Evolutionary conservation across 495 filamentous ascomycete genomes (phyloP).

Genomic region (Bombardia bombarda): DNA sequence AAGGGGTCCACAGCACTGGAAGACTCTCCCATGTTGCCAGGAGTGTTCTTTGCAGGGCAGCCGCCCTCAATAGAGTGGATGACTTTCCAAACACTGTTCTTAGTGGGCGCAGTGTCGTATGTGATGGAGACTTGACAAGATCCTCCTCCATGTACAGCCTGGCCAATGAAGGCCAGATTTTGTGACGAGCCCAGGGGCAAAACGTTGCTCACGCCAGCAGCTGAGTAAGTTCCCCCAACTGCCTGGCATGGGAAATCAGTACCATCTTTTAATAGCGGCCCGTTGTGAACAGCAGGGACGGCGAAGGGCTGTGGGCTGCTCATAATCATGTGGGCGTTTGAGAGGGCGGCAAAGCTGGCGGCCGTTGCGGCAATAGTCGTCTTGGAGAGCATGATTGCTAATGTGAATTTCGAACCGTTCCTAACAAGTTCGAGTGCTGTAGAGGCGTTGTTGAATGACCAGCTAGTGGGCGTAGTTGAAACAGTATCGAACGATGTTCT

Average conservation of each 20-base stretch:
- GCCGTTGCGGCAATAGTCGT: slow-evolving; percentile 26
- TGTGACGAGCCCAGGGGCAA: slow-evolving; percentile 49
- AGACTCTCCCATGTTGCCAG: slow-evolving; percentile 32
- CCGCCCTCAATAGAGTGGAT: slow-evolving; percentile 78
- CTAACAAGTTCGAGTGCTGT: slow-evolving; percentile 15
- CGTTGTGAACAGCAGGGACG: slow-evolving; percentile 28
- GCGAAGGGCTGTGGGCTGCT: slow-evolving; percentile 59
- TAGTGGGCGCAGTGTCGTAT: slow-evolving; percentile 55
- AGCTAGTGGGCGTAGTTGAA: too few species aligned
- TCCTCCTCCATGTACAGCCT: slow-evolving; percentile 74
- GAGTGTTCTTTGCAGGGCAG: slow-evolving; percentile 51
- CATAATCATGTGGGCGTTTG: slow-evolving; percentile 67
- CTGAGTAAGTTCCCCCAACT: slow-evolving; percentile 29
- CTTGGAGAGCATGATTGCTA: slow-evolving; percentile 31
- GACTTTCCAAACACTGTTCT: slow-evolving; percentile 60
- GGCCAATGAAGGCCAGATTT: slow-evolving; percentile 45
- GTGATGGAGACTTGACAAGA: slow-evolving; percentile 82
- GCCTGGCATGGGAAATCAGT: slow-evolving; percentile 75
- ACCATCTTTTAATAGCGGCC: slow-evolving; percentile 51
- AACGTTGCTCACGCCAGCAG: slow-evolving; percentile 30
- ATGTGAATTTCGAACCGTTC: slow-evolving; percentile 23
- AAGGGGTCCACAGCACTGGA: slow-evolving; percentile 19
- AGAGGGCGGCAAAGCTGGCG: slow-evolving; percentile 38
- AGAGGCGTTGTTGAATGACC: slow-evolving; percentile 4
- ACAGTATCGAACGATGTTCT: neutral